phyloP scores from a whole-genome alignment of 352 stramenopile species.

The Phytophthora kernoviae region DNA sequence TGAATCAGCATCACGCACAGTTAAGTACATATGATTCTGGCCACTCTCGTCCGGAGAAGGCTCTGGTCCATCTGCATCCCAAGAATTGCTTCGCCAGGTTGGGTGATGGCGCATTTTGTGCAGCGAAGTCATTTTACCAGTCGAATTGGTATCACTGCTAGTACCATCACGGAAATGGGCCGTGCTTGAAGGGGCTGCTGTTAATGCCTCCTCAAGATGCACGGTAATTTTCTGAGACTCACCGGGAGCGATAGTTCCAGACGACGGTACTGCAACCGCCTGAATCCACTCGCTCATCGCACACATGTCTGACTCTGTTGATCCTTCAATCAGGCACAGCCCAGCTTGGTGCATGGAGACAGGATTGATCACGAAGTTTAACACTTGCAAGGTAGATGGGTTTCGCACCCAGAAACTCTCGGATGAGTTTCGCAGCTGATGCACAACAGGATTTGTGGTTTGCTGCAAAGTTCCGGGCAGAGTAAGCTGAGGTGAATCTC shows the following conservation, averaged over 20 bases:
- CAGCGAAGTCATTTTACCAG: conserved; percentile 42
- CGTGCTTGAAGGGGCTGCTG: conserved; percentile 20
- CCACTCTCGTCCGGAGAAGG: conserved; percentile 40
- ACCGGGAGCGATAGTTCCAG: conserved; percentile 67
- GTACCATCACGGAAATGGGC: conserved; percentile 33
- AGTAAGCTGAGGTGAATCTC: conserved; percentile 37
- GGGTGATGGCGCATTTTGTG: conserved; percentile 84
- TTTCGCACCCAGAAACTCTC: conserved; percentile 88
- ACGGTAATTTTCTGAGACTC: conserved; percentile 84
- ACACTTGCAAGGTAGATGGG: conserved; percentile 59
- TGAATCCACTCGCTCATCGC: conserved; percentile 83
- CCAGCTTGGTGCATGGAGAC: conserved; percentile 68
- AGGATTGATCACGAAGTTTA: conserved; percentile 79
- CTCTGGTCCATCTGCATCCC: conserved; percentile 64
- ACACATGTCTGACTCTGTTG: conserved; percentile 59
- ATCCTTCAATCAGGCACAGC: conserved; percentile 70
- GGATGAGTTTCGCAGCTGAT: conserved; percentile 67
- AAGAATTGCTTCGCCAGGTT: conserved; percentile 85
- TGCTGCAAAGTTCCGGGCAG: conserved; percentile 25
- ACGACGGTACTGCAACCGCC: conserved; percentile 70
- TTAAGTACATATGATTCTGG: conserved; percentile 80
- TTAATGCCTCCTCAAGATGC: conserved; percentile 68
- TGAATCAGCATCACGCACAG: conserved; percentile 72
- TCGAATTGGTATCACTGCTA: conserved; percentile 29
- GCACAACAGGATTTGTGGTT: conserved; percentile 36